These are phyloP conservation scores for Leucoagaricus sp. DNA, from an alignment of 1,284 basidiomycete species.

Conservation along the genomic window DNA sequence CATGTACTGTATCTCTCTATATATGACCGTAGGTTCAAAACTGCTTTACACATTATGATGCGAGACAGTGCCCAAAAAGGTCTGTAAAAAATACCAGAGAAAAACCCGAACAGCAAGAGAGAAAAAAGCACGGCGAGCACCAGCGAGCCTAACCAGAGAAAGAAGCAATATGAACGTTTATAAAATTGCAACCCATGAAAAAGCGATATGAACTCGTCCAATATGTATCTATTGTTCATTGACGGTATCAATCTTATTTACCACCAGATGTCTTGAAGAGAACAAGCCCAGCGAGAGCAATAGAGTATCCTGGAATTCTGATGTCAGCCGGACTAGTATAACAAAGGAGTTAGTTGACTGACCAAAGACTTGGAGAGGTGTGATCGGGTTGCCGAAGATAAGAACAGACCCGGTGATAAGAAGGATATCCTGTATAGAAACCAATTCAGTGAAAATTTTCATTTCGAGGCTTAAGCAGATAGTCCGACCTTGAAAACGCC, in stretches of 20 bases:
- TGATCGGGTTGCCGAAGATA: slow-evolving; percentile 79
- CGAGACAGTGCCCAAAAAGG: neutral
- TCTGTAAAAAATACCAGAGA: neutral
- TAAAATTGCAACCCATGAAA: neutral
- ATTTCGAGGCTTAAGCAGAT: neutral
- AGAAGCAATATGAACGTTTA: neutral
- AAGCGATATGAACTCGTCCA: neutral
- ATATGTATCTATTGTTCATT: too few relatives aligned
- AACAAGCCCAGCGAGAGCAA: slow-evolving; percentile 80
- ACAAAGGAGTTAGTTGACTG: slow-evolving; percentile 29
- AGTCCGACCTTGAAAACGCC: slow-evolving; percentile 85
- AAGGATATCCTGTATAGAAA: slow-evolving; percentile 75
- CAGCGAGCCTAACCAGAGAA: neutral
- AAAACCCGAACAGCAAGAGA: neutral
- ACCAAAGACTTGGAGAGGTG: slow-evolving; percentile 86
- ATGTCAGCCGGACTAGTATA: slow-evolving; percentile 2
- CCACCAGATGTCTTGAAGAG: slow-evolving; percentile 80
- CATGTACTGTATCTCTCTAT: neutral
- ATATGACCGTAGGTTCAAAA: neutral
- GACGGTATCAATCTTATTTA: slow-evolving; percentile 43
- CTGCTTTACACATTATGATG: slow-evolving; percentile 3
- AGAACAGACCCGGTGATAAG: slow-evolving; percentile 89
- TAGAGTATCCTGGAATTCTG: slow-evolving; percentile 62
- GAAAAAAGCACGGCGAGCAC: neutral
- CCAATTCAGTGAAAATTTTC: neutral